Conservation (phyloP, 2,329 filamentous ascomycete species). For the Neobulgaria alba region DNA sequence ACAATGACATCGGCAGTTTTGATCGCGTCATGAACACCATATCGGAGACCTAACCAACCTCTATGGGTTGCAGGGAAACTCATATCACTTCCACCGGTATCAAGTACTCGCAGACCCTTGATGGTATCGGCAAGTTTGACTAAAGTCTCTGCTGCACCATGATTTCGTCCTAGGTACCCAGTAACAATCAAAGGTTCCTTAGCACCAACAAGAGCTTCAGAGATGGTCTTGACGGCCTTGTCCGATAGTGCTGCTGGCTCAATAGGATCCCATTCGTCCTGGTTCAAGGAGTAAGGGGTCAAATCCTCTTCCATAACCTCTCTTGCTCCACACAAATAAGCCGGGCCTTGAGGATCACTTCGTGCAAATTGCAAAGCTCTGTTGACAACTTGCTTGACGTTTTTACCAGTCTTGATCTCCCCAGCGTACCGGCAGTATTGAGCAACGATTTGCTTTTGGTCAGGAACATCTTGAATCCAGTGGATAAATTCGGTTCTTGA, state of each 20-base stretch:
- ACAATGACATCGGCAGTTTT: conserved; percentile 74
- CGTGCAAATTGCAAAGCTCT: conserved; percentile 63
- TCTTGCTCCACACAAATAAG: conserved; percentile 57
- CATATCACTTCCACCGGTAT: conserved; percentile 74
- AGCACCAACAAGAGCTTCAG: conserved; percentile 50
- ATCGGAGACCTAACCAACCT: conserved; percentile 61
- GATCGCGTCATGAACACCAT: conserved; percentile 65
- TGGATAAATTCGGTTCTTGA: conserved; percentile 69
- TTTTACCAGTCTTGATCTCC: conserved; percentile 64
- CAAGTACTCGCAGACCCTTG: conserved; percentile 61
- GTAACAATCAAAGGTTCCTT: conserved; percentile 61
- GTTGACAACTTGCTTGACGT: conserved; percentile 69
- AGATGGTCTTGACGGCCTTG: conserved; percentile 48
- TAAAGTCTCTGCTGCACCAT: conserved; percentile 49
- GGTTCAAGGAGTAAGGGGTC: conserved; percentile 48
- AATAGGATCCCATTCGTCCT: conserved; percentile 52
- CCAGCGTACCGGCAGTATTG: conserved; percentile 66
- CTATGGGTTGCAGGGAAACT: conserved; percentile 67
- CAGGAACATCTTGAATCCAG: conserved; percentile 70
- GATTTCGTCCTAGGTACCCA: conserved; percentile 64
- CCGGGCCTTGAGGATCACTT: conserved; percentile 59
- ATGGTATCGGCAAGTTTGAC: conserved; percentile 60
- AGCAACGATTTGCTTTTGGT: conserved; percentile 63
- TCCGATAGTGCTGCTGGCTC: conserved; percentile 47
- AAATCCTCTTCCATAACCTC: conserved; percentile 67